A percentile compares a stretch with the other conserved stretches of the same genome.
Conservation (phyloP, 805 yeast genomes). For the Candida nanaspora region DNA sequence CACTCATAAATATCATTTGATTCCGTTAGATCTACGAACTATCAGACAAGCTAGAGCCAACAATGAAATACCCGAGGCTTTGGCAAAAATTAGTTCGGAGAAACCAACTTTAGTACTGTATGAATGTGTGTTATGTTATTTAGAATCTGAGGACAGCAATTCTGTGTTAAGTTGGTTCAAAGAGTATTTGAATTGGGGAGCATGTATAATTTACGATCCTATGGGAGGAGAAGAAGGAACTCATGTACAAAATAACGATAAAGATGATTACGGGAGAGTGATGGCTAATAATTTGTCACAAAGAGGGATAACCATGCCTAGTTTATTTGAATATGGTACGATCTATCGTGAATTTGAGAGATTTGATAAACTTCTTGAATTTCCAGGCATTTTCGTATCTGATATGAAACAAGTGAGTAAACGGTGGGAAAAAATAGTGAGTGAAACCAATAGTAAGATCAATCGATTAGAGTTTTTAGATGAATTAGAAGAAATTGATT, state of each 20-base stretch:
- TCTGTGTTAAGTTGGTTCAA: slow-evolving; percentile 38
- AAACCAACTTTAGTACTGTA: slow-evolving; percentile 58
- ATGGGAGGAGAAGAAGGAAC: slow-evolving; percentile 34
- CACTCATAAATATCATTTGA: slow-evolving; percentile 39
- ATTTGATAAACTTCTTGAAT: slow-evolving; percentile 18
- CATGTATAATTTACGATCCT: slow-evolving; percentile 60
- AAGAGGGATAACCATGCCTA: slow-evolving; percentile 58
- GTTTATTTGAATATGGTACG: slow-evolving; percentile 46
- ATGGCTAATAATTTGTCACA: slow-evolving; percentile 55
- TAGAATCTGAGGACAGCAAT: slow-evolving; percentile 43
- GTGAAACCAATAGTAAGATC: slow-evolving; percentile 35
- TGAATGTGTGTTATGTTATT: slow-evolving; percentile 73
- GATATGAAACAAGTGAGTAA: slow-evolving; percentile 35
- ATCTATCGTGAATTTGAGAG: slow-evolving; percentile 32
- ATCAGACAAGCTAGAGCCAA: slow-evolving; percentile 8
- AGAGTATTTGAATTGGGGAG: slow-evolving; percentile 14
- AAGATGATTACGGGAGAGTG: slow-evolving; percentile 46
- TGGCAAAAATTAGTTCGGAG: slow-evolving; percentile 21
- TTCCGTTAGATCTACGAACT: slow-evolving; percentile 49
- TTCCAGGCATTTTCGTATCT: slow-evolving; percentile 26
- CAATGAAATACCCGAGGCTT: slow-evolving; percentile 1
- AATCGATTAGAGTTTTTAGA: slow-evolving; percentile 58
- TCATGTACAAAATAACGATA: not conserved
- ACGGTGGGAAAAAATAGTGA: slow-evolving; percentile 33
- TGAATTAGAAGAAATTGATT: slow-evolving; percentile 63